phyloP scores from a whole-genome alignment of 192 early-diverging fungal genomes.

The Entomortierella chlamydospora region DNA sequence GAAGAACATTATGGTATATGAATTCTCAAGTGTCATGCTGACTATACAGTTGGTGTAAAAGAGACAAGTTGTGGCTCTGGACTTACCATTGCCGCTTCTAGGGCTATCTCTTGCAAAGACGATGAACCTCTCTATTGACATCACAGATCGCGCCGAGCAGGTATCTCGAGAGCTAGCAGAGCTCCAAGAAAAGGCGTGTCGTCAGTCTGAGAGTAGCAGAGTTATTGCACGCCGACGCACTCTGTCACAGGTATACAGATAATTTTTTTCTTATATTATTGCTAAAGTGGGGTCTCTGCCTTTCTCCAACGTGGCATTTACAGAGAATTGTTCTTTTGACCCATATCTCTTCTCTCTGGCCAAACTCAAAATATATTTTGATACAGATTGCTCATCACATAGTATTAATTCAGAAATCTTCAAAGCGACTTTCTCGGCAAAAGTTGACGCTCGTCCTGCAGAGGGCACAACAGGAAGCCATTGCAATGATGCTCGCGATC shows the following conservation, averaged over 20 bases:
- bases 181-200: slow-evolving; percentile 42
- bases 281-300: too few species aligned
- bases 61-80: not conserved
- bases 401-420: slow-evolving; percentile 9
- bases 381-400: slow-evolving; percentile 26
- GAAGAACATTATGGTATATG: slow-evolving; percentile 60
- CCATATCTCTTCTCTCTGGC: not conserved
- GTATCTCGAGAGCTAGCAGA: slow-evolving; percentile 42
- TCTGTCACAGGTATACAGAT: slow-evolving; percentile 29
- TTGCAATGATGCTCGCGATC: slow-evolving; percentile 14
- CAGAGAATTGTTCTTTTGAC: not conserved
- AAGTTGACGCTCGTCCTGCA: not conserved
- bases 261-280: too few species aligned
- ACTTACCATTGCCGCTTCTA: slow-evolving; percentile 2
- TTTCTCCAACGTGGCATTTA: not conserved
- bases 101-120: slow-evolving; percentile 60
- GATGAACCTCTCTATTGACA: slow-evolving; percentile 35
- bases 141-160: slow-evolving; percentile 42
- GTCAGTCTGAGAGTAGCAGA: slow-evolving; percentile 19
- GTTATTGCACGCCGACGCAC: slow-evolving; percentile 28
- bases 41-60: not conserved
- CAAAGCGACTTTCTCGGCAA: not conserved
- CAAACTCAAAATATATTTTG: not conserved
- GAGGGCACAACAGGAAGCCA: slow-evolving; percentile 13
- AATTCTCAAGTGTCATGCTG: not conserved